A percentile compares a stretch with the other conserved stretches of the same genome.
Conservation (phyloP, 176 grass and related monocot genomes). For the Zoysia japonica region DNA sequence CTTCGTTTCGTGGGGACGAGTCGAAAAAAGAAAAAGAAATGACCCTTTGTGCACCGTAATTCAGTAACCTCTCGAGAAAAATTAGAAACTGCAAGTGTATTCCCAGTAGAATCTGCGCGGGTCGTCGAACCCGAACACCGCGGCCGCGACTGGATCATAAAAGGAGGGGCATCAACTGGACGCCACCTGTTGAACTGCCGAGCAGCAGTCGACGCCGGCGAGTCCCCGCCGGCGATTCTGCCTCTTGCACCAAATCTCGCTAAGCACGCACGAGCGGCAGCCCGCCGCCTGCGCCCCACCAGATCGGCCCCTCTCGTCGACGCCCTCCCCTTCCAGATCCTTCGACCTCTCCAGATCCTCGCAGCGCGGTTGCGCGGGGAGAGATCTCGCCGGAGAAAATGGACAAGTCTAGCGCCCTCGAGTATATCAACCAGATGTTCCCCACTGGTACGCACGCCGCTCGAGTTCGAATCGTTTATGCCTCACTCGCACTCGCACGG, state of each 20-base stretch:
- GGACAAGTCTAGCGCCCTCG: conserved; percentile 95
- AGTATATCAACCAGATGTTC: conserved; percentile 99
- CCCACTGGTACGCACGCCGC: conserved; percentile 58
- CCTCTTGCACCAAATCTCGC: conserved; percentile 6
- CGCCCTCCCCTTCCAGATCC: conserved; percentile 36
- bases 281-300: not conserved
- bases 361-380: conserved; percentile 26
- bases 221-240: too few species aligned
- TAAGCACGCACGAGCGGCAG: not conserved
- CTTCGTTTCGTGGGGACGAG: too few species aligned
- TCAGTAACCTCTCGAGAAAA: too few species aligned
- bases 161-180: not conserved
- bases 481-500: not conserved
- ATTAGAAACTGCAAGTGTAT: too few species aligned
- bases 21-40: too few species aligned
- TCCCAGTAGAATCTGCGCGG: too few species aligned
- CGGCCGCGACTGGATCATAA: too few species aligned
- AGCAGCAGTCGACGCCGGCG: too few species aligned
- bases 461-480: conserved; percentile 24
- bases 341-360: conserved; percentile 31
- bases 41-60: too few species aligned
- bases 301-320: conserved; percentile 29
- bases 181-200: conserved; percentile 20
- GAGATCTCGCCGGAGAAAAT: conserved; percentile 54
- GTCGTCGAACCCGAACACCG: too few species aligned